Base-by-base conservation (phyloP, 2,329 filamentous ascomycete species). In the Fusarium sp. region DNA sequence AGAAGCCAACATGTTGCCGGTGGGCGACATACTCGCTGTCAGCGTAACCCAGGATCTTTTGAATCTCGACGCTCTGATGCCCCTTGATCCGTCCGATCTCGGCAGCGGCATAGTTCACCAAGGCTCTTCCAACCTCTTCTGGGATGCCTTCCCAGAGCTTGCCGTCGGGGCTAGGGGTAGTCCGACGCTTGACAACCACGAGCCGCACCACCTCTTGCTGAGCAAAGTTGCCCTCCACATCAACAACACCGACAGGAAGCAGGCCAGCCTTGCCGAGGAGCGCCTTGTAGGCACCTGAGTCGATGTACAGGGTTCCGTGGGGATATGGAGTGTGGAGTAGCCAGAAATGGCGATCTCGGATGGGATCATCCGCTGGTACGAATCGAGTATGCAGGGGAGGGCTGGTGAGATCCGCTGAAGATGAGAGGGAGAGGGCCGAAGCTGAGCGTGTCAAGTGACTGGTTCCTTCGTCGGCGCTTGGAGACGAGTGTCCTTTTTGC, bases 281-380 rank as follows among this genome's bases (percentile, higher is more conserved):
- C 1, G 96, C 97, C 37, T 88, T 87, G 84, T 95, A 92, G 5
- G 96, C 96, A 48, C 97, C 97, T n/a, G 90, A 86, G 85, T 99
- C 97, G 77, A 99, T 97, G 84, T 94, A 98, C 30, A 99, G 82
- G 3, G 93, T 97, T 16, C 97, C 97, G 79, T 97, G 95, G 0
- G 97, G 95, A 27, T 92, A 92, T 13, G 98, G 91, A 11, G 96
- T 97, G 83, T 99, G 95, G 0, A 98, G 88, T 58, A 99, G 92
- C 97, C 97, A 99, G 88, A 99, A 98, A 81, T 97, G 95, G 71
- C 96, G 93, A 82, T 98, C 97, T 66, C 95, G 92, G 69, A 98
- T 97, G 1, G 96, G 95, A 30, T 94, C 91, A 0, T 89, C 87
- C 11, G 95, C 95, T 0, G 95, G 95, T 14, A 98, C 88, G 87